A percentile compares a stretch with the other conserved stretches of the same genome.
phyloP scores from a whole-genome alignment of 2,329 filamentous ascomycete genomes.

The Clonostachys chloroleuca region DNA sequence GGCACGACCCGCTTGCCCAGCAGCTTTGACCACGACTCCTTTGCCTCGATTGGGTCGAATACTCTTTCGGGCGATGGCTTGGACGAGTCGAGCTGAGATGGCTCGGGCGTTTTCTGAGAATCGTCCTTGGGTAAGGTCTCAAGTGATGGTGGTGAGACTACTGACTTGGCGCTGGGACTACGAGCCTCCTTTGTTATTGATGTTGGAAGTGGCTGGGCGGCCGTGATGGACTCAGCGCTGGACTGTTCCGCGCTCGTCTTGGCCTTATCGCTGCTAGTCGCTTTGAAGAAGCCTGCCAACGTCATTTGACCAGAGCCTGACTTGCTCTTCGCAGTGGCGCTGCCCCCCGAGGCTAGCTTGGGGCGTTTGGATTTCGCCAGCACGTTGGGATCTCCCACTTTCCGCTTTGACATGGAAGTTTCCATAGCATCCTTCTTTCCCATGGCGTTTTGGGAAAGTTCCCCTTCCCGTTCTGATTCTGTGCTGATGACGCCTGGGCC shows the following conservation, averaged over 20 bases:
- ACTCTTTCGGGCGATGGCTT: conserved; percentile 27
- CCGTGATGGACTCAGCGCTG: background rate
- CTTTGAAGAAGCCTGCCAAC: conserved; percentile 75
- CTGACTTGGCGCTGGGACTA: background rate
- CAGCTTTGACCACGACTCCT: conserved; percentile 82
- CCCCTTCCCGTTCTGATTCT: background rate
- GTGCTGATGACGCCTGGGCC: background rate
- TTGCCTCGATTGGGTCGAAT: conserved; percentile 66
- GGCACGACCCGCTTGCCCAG: conserved; percentile 72
- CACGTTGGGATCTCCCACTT: background rate
- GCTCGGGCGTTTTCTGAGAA: background rate
- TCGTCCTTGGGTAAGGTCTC: background rate
- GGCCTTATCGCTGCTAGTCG: background rate
- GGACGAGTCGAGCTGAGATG: conserved; percentile 1
- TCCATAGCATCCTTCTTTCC: background rate
- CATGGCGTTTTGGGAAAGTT: background rate
- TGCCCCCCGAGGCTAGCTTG: conserved; percentile 12
- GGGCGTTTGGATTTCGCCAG: conserved; percentile 12
- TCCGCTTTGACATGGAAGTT: background rate
- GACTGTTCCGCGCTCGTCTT: background rate
- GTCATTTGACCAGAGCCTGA: conserved; percentile 41
- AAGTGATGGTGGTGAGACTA: too few species aligned
- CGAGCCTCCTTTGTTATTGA: background rate
- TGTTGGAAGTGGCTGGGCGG: background rate
- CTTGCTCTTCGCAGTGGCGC: conserved; percentile 21